Base-by-base conservation (phyloP, 2,329 filamentous ascomycete genomes). In the Verticillium isaacii region DNA sequence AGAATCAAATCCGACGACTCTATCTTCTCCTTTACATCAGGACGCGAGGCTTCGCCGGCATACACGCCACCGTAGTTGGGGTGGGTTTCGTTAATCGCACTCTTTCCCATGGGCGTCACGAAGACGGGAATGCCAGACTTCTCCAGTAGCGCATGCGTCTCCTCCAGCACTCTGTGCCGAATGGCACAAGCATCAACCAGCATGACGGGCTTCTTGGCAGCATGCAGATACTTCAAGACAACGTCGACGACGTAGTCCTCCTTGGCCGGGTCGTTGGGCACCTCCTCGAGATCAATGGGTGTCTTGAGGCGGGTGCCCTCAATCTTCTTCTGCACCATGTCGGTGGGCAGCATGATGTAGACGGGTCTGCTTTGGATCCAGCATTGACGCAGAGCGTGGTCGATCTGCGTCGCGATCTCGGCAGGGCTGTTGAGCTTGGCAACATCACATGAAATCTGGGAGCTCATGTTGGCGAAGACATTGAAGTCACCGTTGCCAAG, bases 101-200 rank as follows among this genome's bases (percentile, higher is more conserved):
- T 86, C 77, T 96, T 96, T 56, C 92, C 92, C 90, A 96, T 96
- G 2, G 92, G 91, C 0, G 92, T 90, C n/a, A 93, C 90, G 68
- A 95, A 96, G 0, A 91, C 89, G 5, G 93, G 92, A 8, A 96
- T 79, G 4, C 85, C 81, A 1, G 91, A 91, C 74, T 89, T 91
- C 63, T 88, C 80, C 59, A 96, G 79, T 17, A 97, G 79, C 8
- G 85, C 84, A 67, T 91, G 86, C 19, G 92, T 87, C 73, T 95
- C 91, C 1, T 85, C 74, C 1, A 93, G 74, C 17, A 90, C 89
- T 52, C 88, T 82, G 71, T 95, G 90, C 37, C 92, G 87, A 66
- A 93, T 87, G 12, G 91, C 89, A 69, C 92, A 95, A 37, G 90
- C 91, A 73, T 97, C 93, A 6, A 96, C 87, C 7, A 97, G 80